Evolutionary conservation across 2,329 filamentous ascomycete genomes (phyloP).

Genomic region (Ophiocordyceps camponoti-floridani): DNA sequence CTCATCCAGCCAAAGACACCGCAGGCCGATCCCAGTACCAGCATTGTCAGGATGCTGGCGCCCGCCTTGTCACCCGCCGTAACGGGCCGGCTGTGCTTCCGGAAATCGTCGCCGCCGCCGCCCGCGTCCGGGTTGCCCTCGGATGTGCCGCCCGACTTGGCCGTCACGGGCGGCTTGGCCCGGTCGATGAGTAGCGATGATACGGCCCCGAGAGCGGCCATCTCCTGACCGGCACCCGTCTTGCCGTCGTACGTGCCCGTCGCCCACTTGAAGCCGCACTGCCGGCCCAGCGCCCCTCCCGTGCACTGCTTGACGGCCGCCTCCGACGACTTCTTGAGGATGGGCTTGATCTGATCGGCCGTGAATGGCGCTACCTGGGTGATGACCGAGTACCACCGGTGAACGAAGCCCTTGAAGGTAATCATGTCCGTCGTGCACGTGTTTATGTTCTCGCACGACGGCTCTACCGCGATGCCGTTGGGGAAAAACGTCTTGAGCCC

Average conservation of each 20-base stretch:
- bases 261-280: constrained; percentile 49
- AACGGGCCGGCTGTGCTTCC: constrained; percentile 11
- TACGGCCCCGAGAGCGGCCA: constrained; percentile 38
- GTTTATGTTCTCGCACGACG: constrained; percentile 41
- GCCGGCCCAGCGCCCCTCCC: constrained; percentile 35
- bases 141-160: constrained; percentile 30
- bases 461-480: constrained; percentile 43
- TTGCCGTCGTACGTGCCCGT: constrained; percentile 27
- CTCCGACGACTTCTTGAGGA: constrained; percentile 36
- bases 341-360: constrained; percentile 32
- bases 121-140: constrained; percentile 21
- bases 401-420: constrained; percentile 56
- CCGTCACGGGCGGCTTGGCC: constrained; percentile 22
- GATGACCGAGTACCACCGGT: constrained; percentile 44
- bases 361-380: constrained; percentile 44
- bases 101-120: constrained; percentile 13
- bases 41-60: constrained; percentile 27
- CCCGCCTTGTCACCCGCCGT: constrained; percentile 27
- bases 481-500: constrained; percentile 33
- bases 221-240: constrained; percentile 40
- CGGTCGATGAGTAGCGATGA: constrained; percentile 27
- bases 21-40: constrained; percentile 22
- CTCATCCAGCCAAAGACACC: constrained; percentile 34
- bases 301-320: constrained; percentile 46
- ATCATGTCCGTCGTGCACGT: constrained; percentile 54